Percentiles rank a stretch among this genome's conserved stretches.
phyloP scores from a whole-genome alignment of 306 rosid species.

The Nissolia schottii region DNA sequence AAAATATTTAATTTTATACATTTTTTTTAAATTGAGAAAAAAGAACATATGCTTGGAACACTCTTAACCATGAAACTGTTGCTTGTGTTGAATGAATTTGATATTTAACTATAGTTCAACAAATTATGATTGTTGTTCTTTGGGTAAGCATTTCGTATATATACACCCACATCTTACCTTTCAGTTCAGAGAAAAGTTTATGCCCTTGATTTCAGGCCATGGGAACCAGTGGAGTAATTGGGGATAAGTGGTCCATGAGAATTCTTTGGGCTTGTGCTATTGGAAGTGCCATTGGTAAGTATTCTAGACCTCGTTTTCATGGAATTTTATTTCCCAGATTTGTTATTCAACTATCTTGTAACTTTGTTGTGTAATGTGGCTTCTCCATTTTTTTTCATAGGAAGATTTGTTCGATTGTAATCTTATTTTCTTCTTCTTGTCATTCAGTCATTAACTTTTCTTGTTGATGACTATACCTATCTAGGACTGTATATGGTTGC shows the following conservation, averaged over 20 bases:
- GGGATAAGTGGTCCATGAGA: slow-evolving; percentile 53
- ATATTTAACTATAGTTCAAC: neutral
- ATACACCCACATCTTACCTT: neutral
- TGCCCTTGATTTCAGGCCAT: slow-evolving; percentile 19
- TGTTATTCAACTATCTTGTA: neutral
- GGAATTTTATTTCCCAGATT: neutral
- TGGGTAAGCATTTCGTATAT: slow-evolving; percentile 5
- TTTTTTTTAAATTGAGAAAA: neutral
- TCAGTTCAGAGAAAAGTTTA: slow-evolving; percentile 11
- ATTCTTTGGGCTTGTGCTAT: slow-evolving; percentile 47
- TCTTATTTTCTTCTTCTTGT: neutral
- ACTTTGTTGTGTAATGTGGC: neutral
- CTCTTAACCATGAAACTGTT: neutral
- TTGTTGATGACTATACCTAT: slow-evolving; percentile 6
- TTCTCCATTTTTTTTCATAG: neutral
- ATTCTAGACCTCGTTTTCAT: neutral
- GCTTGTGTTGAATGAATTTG: slow-evolving; percentile 3
- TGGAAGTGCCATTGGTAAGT: slow-evolving; percentile 44
- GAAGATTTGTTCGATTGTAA: neutral
- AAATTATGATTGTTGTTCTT: neutral
- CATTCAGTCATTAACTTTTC: neutral
- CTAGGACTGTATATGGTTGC: slow-evolving; percentile 49
- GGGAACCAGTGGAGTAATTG: slow-evolving; percentile 43
- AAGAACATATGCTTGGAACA: neutral
- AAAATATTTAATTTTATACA: neutral